Conservation (phyloP, 2,329 filamentous ascomycete genomes). For the Didymella keratinophila region DNA sequence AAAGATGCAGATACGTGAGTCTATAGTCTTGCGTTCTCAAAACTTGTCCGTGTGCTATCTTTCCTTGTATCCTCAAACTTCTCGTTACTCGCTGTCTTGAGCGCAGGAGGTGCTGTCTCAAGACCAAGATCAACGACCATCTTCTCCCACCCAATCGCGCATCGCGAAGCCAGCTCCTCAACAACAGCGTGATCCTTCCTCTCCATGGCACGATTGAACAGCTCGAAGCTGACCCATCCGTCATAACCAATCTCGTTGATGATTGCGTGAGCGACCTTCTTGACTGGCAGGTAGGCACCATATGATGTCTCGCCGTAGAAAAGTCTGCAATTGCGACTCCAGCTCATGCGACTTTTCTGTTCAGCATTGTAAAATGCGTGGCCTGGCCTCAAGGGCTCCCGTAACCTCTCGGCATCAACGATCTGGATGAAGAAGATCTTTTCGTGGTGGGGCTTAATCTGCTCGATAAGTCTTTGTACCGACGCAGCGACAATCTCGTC, state of each 20-base stretch:
- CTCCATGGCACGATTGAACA: constrained; percentile 69
- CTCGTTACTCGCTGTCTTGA: constrained; percentile 7
- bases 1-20: not conserved
- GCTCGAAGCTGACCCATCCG: constrained; percentile 75
- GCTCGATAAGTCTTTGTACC: constrained; percentile 61
- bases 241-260: constrained; percentile 70
- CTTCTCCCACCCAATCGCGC: constrained; percentile 60
- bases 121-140: constrained; percentile 52
- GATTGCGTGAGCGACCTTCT: constrained; percentile 67
- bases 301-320: constrained; percentile 70
- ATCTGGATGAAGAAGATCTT: constrained; percentile 81
- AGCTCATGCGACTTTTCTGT: constrained; percentile 74
- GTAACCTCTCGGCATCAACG: constrained; percentile 73
- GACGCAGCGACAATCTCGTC: constrained; percentile 64
- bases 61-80: constrained; percentile 19
- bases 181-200: constrained; percentile 62
- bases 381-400: constrained; percentile 62
- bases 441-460: constrained; percentile 61
- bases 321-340: constrained; percentile 76
- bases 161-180: constrained; percentile 62
- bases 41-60: constrained; percentile 24
- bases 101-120: constrained; percentile 14
- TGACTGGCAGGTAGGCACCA: constrained; percentile 73
- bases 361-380: constrained; percentile 66
- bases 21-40: constrained; percentile 17